A percentile compares a stretch with the other conserved stretches of the same genome.
Conservation (phyloP, 768 basidiomycete genomes). For the Pisolithus microcarpus region DNA sequence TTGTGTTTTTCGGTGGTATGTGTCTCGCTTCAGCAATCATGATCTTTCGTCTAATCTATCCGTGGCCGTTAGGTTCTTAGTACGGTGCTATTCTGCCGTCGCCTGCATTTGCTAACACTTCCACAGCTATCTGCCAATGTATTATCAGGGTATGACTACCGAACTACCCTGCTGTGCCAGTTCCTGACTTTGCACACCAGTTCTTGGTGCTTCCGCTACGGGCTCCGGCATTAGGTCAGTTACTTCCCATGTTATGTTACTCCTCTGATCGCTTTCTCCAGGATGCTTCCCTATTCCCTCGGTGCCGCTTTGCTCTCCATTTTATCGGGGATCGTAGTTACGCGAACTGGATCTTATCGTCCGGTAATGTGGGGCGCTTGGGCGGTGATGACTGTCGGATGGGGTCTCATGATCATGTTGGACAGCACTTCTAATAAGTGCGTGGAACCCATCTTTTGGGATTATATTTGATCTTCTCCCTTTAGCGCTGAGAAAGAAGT, state of each 20-base stretch:
- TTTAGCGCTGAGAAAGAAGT: conserved; percentile 26
- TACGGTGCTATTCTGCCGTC: conserved; percentile 5
- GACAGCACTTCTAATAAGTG: conserved; percentile 26
- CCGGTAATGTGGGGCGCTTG: conserved; percentile 26
- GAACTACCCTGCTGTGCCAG: neutral
- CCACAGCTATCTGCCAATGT: conserved; percentile 32
- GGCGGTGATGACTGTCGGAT: conserved; percentile 28
- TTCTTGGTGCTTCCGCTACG: conserved; percentile 33
- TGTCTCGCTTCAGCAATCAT: neutral
- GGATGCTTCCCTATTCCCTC: conserved; percentile 33
- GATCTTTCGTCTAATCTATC: neutral
- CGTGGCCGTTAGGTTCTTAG: conserved; percentile 18
- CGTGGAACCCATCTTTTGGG: conserved; percentile 1
- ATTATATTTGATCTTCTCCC: neutral
- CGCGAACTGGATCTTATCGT: conserved; percentile 24
- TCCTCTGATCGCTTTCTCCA: conserved; percentile 7
- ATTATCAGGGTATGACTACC: conserved; percentile 28
- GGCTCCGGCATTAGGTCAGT: conserved; percentile 25
- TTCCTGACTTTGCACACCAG: conserved; percentile 6
- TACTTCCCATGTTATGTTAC: too few species aligned
- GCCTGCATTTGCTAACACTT: conserved; percentile 3
- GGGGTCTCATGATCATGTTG: conserved; percentile 31
- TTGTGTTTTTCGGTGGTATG: conserved; percentile 28
- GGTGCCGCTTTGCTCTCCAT: conserved; percentile 12
- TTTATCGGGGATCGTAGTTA: conserved; percentile 20